Conservation (phyloP, 2,329 filamentous ascomycete species). For the Lizonia empirigonia region DNA sequence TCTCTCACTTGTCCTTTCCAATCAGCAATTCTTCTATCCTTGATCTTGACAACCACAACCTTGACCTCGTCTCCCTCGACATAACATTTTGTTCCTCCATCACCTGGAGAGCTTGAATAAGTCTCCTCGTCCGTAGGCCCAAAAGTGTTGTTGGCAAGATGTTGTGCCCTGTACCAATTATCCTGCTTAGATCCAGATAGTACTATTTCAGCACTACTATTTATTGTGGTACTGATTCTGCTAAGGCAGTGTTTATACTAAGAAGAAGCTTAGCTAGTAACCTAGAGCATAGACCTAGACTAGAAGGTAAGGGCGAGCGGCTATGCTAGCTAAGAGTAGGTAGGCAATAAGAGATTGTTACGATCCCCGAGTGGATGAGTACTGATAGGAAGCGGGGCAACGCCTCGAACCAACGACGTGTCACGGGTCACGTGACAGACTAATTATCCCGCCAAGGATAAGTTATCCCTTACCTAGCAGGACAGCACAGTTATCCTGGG, state of each 20-base stretch:
- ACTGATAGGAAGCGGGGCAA: no score
- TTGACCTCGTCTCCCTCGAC: conserved; percentile 82
- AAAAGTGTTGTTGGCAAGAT: conserved; percentile 93
- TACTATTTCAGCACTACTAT: conserved; percentile 80
- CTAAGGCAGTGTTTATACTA: conserved; percentile 90
- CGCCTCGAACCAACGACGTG: no score
- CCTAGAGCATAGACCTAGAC: conserved; percentile 59
- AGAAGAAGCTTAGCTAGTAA: conserved; percentile 82
- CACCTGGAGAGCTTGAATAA: conserved; percentile 45
- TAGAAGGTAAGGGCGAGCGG: conserved; percentile 66
- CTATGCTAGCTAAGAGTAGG: conserved; percentile 66
- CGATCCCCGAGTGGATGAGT: no score
- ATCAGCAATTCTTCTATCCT: conserved; percentile 85
- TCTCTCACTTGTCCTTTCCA: conserved; percentile 93
- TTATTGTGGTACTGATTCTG: conserved; percentile 91
- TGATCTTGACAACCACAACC: conserved; percentile 84
- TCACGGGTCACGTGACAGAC: no score
- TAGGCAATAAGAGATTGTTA: conserved; percentile 89
- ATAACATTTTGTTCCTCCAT: conserved; percentile 66
- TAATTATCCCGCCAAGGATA: no score
- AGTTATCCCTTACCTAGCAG: no score
- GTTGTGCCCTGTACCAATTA: conserved; percentile 77
- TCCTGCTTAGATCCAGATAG: conserved; percentile 79
- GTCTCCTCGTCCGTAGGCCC: conserved; percentile 50
- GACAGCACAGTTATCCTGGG: no score